These are phyloP conservation scores for Dothidotthia symphoricarpi DNA, from an alignment of 2,329 filamentous ascomycete species.

Conservation along the genomic window DNA sequence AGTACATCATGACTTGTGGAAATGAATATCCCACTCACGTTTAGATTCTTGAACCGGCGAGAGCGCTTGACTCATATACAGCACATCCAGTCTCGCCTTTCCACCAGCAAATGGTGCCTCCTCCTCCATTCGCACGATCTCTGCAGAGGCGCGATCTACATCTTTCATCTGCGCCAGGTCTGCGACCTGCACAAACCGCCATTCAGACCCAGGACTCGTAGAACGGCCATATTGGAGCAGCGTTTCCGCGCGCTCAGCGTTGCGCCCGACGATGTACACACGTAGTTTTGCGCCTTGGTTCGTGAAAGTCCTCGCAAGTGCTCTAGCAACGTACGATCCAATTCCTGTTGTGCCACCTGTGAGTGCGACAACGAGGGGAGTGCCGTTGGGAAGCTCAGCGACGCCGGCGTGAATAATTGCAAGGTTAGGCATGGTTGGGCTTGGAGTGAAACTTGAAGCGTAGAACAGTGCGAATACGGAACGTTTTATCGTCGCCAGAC, in stretches of 20 bases:
- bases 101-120: constrained; percentile 17
- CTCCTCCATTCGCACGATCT: constrained; percentile 29
- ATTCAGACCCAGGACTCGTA: constrained; percentile 32
- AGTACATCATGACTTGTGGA: too few relatives aligned
- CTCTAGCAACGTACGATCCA: constrained; percentile 23
- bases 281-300: constrained; percentile 27
- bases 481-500: too few relatives aligned
- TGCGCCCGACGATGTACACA: constrained; percentile 48
- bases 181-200: constrained; percentile 33
- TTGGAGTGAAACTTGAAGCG: too few relatives aligned
- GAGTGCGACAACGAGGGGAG: constrained; percentile 23
- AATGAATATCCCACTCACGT: too few relatives aligned
- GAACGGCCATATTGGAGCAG: constrained; percentile 29
- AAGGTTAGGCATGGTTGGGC: constrained; percentile 22
- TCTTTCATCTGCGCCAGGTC: constrained; percentile 38
- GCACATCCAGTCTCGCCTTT: constrained; percentile 33
- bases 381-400: constrained; percentile 14
- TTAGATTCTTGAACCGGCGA: constrained; percentile 42
- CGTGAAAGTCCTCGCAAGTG: constrained; percentile 17
- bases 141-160: constrained; percentile 34
- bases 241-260: constrained; percentile 25
- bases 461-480: too few relatives aligned
- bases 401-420: constrained; percentile 14
- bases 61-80: constrained; percentile 35
- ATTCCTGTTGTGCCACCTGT: constrained; percentile 27